Evolutionary conservation across 441 rosid species (phyloP), one percentile per base, ranked within the genome.

Genomic region (Biscutella laevigata): DNA sequence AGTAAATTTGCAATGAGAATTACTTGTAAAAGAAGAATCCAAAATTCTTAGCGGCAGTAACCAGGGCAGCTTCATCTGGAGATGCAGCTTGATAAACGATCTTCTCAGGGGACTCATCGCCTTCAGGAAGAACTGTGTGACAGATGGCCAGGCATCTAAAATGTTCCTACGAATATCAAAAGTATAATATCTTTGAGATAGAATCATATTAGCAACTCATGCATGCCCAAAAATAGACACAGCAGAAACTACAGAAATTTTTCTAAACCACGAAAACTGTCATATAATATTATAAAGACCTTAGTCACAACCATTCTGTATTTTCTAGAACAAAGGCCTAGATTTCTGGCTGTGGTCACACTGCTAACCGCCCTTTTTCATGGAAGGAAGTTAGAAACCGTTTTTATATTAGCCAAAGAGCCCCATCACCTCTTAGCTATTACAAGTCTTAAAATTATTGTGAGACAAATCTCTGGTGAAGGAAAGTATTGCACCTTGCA

Each of bases 121-220:
- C 98, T 81, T 90, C 97, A 48, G 99, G 91, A 69, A 90, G 96
- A 30, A 94, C 99, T 26, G 99, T 94, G 70, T 94, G 99, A 67
- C 99, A 90, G 35, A 90, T 80, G 65, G 99, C 99, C 40, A 94
- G 98, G 68, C 99, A 94, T 77, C 99, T 79, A 70, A 94, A 94
- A 66, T 90, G 85, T 77, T 94, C 98, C 99, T 94, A 69, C 71
- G 53, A n/a, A 27, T 11, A 26, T 13, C 9, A 60, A 47, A 53
- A 22, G 11, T 34, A 27, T 24, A 27, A 46, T 14, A 39, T 26
- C 37, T 48, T 17, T 17, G 10, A 27, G 36, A 22, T 48, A 40
- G 21, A 49, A 13, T 45, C 17, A 43, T 15, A 59, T 38, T 19
- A 7, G 42, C 51, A 49, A 41, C 34, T 81, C 70, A 81, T 84